phyloP scores from a whole-genome alignment of 768 basidiomycete genomes.

The Rhodosporidiobolus sp. region DNA sequence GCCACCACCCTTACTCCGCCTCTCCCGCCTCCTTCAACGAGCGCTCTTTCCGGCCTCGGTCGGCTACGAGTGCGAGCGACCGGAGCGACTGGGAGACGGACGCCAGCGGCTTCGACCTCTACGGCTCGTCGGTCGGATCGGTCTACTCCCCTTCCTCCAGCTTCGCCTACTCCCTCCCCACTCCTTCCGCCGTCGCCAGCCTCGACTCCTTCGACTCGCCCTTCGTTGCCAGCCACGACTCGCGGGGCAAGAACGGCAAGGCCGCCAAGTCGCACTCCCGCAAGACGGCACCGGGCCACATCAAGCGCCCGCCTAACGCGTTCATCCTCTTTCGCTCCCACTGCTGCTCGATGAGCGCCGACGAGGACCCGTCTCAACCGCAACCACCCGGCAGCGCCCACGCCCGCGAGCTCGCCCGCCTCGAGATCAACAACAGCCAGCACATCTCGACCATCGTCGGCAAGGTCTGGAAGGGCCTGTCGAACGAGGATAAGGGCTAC shows the following conservation, averaged over 20 bases:
- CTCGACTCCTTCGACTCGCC: not conserved
- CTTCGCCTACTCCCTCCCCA: not conserved
- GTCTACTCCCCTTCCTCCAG: not conserved
- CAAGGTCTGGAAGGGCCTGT: conserved; percentile 39
- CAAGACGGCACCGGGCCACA: conserved; percentile 44
- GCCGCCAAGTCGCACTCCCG: conserved; percentile 41
- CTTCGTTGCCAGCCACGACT: not conserved
- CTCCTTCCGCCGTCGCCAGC: not conserved
- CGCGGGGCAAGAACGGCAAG: conserved; percentile 25
- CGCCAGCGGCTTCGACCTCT: conserved; percentile 12
- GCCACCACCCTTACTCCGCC: conserved; percentile 29
- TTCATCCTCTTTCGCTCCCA: conserved; percentile 46
- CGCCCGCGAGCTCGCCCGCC: conserved; percentile 35
- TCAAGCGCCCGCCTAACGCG: conserved; percentile 46
- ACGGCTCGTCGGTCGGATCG: conserved; percentile 21
- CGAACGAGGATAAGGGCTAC: conserved; percentile 36
- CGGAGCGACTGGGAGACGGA: conserved; percentile 29
- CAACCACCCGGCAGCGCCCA: conserved; percentile 30
- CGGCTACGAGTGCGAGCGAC: conserved; percentile 25
- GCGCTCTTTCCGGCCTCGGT: conserved; percentile 6
- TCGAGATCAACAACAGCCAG: conserved; percentile 37
- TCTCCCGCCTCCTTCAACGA: conserved; percentile 24
- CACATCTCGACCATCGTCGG: conserved; percentile 44
- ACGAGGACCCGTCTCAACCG: not conserved
- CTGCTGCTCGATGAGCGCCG: conserved; percentile 16